Conservation (phyloP, 345 rosid genomes). For the Conringia planisiliqua region DNA sequence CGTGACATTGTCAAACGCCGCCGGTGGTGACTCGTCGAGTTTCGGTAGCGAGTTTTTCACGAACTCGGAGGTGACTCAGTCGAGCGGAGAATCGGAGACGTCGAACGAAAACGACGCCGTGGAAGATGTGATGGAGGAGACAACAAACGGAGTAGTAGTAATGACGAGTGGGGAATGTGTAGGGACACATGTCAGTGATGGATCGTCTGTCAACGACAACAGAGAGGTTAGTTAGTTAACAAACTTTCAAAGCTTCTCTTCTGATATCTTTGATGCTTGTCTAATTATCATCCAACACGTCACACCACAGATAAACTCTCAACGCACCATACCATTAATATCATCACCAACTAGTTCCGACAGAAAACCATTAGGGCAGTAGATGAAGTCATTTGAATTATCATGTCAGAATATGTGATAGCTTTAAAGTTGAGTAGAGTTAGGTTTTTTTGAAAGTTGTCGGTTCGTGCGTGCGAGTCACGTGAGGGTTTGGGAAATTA, state of each 20-base stretch:
- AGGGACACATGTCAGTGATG: slow-evolving; percentile 46
- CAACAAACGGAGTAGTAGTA: background rate
- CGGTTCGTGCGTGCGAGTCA: slow-evolving; percentile 25
- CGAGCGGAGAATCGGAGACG: slow-evolving; percentile 20
- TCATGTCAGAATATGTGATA: background rate
- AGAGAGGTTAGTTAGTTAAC: slow-evolving; percentile 41
- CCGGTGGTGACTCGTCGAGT: background rate
- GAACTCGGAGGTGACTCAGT: slow-evolving; percentile 31
- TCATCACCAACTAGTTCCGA: background rate
- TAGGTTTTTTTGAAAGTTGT: background rate
- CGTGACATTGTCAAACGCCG: background rate
- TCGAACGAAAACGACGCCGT: slow-evolving; percentile 34
- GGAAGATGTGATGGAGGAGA: slow-evolving; percentile 3
- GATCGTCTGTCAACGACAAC: slow-evolving; percentile 35
- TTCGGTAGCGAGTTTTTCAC: slow-evolving; percentile 36
- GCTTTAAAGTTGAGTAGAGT: background rate
- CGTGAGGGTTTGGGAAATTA: slow-evolving; percentile 17
- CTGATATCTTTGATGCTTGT: background rate
- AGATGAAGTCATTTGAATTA: background rate
- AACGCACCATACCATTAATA: background rate
- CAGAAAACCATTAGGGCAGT: background rate
- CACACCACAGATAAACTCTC: background rate
- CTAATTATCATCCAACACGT: slow-evolving; percentile 2
- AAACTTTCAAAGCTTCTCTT: slow-evolving; percentile 6
- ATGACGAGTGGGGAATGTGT: slow-evolving; percentile 39